Evolutionary conservation across 345 rosid species (phyloP), one percentile per base, ranked within the genome.

Genomic region (Mercurialis annua): DNA sequence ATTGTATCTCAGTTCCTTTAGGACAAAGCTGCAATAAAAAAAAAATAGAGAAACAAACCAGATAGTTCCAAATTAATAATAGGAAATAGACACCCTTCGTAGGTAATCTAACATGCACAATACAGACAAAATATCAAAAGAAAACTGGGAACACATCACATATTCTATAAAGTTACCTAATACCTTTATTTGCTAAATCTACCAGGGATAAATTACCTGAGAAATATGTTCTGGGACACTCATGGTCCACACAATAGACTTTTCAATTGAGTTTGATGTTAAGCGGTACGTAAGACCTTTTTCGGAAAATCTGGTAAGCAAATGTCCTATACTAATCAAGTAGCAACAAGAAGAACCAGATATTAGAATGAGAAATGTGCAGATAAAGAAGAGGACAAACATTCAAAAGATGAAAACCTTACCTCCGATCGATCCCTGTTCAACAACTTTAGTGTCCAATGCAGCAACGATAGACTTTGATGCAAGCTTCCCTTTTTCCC

Each of bases 401-500:
- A 71, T 54, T 3, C 16, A 58, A 20, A 21, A 17, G 67, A 53
- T 23, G 26, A 78, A 57, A 52, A 38, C n/a, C 73, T 70, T 30
- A 94, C 98, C 99, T 80, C 98, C 99, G 72, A 81, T 65, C 43
- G 89, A 81, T 7, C 93, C 92, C 71, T 77, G 72, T 74, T 94
- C 97, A 73, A 91, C 85, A n/a, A 91, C 85, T 80, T 84, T 94
- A 8, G 86, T 59, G 67, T 94, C 93, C 75, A 91, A 82, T 78
- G 86, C 84, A 55, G 93, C 93, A 62, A 87, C 89, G 64, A 94
- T 84, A 73, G 90, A 89, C 72, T 94, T 85, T 60, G 81, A 78
- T 2, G 99, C 92, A 78, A 86, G 78, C 78, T 91, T 91, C 71
- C 99, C 96, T 42, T 86, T 94, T 75, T 81, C 89, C 97, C 99